These are phyloP conservation scores for Phyllosticta citriasiana DNA, from an alignment of 2,329 filamentous ascomycete genomes.

Conservation along the genomic window DNA sequence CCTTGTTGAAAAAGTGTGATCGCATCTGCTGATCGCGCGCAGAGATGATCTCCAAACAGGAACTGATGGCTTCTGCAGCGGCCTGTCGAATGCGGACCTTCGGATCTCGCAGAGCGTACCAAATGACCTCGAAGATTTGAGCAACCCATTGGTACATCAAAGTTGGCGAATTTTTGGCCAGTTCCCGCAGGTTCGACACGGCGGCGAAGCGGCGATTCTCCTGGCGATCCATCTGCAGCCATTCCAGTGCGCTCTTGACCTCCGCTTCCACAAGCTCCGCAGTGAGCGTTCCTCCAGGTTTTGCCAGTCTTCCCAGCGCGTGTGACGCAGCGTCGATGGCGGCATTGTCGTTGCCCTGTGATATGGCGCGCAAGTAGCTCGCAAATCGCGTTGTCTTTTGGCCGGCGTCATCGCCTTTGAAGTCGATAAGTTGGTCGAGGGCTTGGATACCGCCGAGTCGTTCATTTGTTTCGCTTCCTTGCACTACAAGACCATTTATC, in stretches of 20 bases:
- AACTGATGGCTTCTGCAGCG: conserved; percentile 84
- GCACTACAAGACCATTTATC: conserved; percentile 66
- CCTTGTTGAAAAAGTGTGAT: conserved; percentile 78
- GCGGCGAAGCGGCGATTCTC: conserved; percentile 91
- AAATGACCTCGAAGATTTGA: conserved; percentile 92
- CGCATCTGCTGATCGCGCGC: conserved; percentile 85
- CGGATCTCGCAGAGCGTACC: conserved; percentile 82
- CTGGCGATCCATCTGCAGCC: conserved; percentile 88
- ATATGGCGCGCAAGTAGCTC: conserved; percentile 75
- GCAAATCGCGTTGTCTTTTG: conserved; percentile 93
- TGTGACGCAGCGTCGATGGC: conserved; percentile 86
- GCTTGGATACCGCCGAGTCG: conserved; percentile 86
- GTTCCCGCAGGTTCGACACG: conserved; percentile 79
- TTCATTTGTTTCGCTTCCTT: conserved; percentile 78
- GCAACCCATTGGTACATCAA: conserved; percentile 91
- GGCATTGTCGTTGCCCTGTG: conserved; percentile 81
- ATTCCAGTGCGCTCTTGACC: conserved; percentile 91
- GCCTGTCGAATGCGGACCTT: conserved; percentile 88
- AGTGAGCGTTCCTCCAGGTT: conserved; percentile 85
- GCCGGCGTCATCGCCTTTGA: conserved; percentile 87
- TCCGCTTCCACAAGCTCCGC: conserved; percentile 95
- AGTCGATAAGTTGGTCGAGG: conserved; percentile 86
- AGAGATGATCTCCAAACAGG: conserved; percentile 91
- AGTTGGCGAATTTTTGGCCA: conserved; percentile 86
- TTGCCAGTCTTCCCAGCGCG: conserved; percentile 80